A percentile compares a stretch with the other conserved stretches of the same genome.
Evolutionary conservation across 306 rosid species (phyloP).

Genomic region (Vigna reflexopilosa): DNA sequence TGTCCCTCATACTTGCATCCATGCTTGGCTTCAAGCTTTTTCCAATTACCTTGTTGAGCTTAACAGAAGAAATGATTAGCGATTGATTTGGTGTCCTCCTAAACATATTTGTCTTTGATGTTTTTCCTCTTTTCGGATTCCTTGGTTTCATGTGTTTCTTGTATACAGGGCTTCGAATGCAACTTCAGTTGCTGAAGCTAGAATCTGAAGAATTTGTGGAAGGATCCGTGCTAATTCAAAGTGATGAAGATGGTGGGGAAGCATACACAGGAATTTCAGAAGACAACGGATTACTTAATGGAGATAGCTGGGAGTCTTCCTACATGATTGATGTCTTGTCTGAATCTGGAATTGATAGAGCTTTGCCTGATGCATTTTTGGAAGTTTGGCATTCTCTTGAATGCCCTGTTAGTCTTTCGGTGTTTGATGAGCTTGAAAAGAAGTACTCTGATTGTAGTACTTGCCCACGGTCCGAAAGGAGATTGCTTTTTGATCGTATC

Average conservation of each 20-base stretch:
- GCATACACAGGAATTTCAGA: conserved; percentile 16
- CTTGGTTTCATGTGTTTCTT: conserved; percentile 21
- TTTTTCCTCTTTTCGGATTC: conserved; percentile 2
- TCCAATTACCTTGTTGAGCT: not conserved
- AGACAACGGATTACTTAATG: conserved; percentile 8
- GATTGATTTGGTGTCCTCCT: conserved; percentile 1
- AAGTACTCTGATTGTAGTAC: conserved; percentile 27
- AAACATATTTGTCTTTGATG: not conserved
- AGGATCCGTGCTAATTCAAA: not conserved
- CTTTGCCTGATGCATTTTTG: conserved; percentile 9
- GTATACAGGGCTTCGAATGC: conserved; percentile 31
- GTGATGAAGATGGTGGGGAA: conserved; percentile 15
- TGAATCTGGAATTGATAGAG: conserved; percentile 24
- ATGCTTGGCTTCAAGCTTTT: not conserved
- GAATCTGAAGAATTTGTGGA: conserved; percentile 32
- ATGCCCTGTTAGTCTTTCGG: conserved; percentile 18
- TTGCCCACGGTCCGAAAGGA: conserved; percentile 16
- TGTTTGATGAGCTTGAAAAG: conserved; percentile 34
- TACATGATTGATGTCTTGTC: conserved; percentile 30
- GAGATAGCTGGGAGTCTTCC: conserved; percentile 30
- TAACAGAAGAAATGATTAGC: not conserved
- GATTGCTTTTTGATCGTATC: conserved; percentile 32
- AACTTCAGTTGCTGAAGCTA: conserved; percentile 29
- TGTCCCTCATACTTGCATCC: conserved; percentile 15
- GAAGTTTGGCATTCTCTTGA: conserved; percentile 15